Conservation (phyloP, 1,139 yeast species). For the Lodderomyces elongisporus region DNA sequence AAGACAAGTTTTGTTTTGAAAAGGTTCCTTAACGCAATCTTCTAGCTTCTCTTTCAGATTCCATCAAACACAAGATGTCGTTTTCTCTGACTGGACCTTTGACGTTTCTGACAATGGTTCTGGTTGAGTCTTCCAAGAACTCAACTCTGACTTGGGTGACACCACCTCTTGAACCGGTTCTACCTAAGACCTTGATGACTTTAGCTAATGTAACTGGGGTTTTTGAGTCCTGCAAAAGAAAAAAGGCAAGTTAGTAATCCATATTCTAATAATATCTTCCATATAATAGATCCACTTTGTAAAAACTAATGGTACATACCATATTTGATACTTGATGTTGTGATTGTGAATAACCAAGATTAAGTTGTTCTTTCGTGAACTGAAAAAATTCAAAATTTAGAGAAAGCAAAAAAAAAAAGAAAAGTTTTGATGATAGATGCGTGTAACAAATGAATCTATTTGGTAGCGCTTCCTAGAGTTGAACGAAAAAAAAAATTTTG, state of each 20-base stretch:
- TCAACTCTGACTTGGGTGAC: conserved; percentile 99
- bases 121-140: conserved; percentile 96
- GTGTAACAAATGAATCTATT: not conserved
- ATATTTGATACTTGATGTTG: conserved; percentile 6
- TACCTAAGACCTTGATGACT: conserved; percentile 98
- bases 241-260: conserved; percentile 2
- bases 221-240: conserved; percentile 61
- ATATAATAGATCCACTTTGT: too few species aligned
- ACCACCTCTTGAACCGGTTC: conserved; percentile 99
- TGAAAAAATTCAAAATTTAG: not conserved
- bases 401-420: conserved; percentile 3
- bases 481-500: too few species aligned
- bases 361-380: not conserved
- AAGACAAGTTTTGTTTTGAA: too few species aligned
- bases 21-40: conserved; percentile 41
- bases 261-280: too few species aligned
- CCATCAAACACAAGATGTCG: conserved; percentile 98
- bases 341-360: too few species aligned
- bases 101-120: conserved; percentile 99
- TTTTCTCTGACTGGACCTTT: conserved; percentile 99
- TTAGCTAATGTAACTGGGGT: conserved; percentile 99
- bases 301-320: too few species aligned
- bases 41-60: conserved; percentile 99
- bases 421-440: conserved; percentile 4
- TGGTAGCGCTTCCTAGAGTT: not conserved